These are phyloP conservation scores for Ambrosia hybrid DNA, from an alignment of 140 eudicot genomes.

Conservation along the genomic window DNA sequence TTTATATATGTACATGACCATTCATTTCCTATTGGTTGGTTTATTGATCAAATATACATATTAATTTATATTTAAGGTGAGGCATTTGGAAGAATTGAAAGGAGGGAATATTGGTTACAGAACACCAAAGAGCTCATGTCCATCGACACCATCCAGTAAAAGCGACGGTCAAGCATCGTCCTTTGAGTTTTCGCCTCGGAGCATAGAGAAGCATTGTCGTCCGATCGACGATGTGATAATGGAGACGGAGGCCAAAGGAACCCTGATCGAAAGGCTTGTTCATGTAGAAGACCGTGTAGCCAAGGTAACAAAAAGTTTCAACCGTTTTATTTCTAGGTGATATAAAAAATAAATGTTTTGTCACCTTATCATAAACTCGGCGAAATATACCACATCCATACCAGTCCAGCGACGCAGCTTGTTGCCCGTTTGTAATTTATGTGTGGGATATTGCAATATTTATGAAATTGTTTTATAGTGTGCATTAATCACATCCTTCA, in stretches of 20 bases:
- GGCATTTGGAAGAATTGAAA: constrained; percentile 58
- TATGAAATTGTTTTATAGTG: too few species aligned
- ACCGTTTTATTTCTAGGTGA: too few species aligned
- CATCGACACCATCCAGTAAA: constrained; percentile 51
- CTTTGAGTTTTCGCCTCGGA: constrained; percentile 52
- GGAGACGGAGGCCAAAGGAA: constrained; percentile 71
- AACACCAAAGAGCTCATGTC: constrained; percentile 66
- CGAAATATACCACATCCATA: too few species aligned
- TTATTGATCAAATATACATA: neutral
- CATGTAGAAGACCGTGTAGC: constrained; percentile 69
- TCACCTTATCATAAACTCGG: too few species aligned
- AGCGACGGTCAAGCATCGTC: constrained; percentile 52
- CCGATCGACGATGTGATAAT: constrained; percentile 60
- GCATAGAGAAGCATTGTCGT: constrained; percentile 75
- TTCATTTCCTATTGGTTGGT: neutral
- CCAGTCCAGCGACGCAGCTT: too few species aligned
- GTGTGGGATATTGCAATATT: too few species aligned
- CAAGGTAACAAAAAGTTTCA: constrained; percentile 25
- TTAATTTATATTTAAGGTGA: constrained; percentile 36
- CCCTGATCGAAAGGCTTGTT: constrained; percentile 51
- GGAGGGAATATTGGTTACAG: constrained; percentile 22
- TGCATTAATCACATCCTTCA: too few species aligned
- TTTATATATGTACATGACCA: neutral
- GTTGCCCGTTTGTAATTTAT: too few species aligned
- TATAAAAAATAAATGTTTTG: too few species aligned